These are phyloP conservation scores for Oryza officinalis DNA, from an alignment of 176 grass and related monocot genomes.

Conservation along the genomic window DNA sequence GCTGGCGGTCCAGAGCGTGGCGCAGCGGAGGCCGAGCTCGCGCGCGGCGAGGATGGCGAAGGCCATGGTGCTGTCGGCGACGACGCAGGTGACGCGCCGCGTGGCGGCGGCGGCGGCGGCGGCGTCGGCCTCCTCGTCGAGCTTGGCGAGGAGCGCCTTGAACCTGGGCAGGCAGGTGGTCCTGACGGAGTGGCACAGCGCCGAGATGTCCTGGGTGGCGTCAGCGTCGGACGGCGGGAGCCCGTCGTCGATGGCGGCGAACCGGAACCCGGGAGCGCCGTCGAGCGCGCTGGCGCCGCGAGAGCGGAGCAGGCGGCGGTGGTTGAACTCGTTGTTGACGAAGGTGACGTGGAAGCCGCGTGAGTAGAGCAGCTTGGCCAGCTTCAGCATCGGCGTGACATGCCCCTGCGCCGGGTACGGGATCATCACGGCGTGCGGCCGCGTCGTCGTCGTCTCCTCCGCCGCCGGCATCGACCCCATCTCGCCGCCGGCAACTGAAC, in stretches of 20 bases:
- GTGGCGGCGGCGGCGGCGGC: not conserved
- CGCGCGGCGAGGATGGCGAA: slow-evolving; percentile 39
- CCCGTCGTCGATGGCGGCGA: slow-evolving; percentile 43
- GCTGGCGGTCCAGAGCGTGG: slow-evolving; percentile 47
- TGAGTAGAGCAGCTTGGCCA: slow-evolving; percentile 51
- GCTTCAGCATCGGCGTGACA: slow-evolving; percentile 64
- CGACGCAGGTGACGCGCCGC: slow-evolving; percentile 32
- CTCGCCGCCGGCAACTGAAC: too few relatives aligned
- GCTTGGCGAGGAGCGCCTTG: slow-evolving; percentile 29
- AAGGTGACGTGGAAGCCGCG: slow-evolving; percentile 70
- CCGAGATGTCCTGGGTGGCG: slow-evolving; percentile 46
- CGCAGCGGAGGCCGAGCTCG: slow-evolving; percentile 45
- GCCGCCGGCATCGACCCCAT: not conserved
- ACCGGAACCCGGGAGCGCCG: slow-evolving; percentile 22
- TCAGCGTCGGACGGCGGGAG: slow-evolving; percentile 43
- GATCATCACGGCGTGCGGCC: slow-evolving; percentile 43
- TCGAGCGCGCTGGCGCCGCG: not conserved
- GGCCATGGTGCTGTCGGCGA: slow-evolving; percentile 48
- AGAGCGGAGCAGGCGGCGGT: slow-evolving; percentile 25
- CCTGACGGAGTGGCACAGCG: slow-evolving; percentile 44
- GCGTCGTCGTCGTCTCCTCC: not conserved
- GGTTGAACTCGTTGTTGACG: slow-evolving; percentile 61
- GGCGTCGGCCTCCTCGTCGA: not conserved
- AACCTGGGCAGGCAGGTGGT: slow-evolving; percentile 43
- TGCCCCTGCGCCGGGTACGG: slow-evolving; percentile 68